phyloP scores from a whole-genome alignment of 768 basidiomycete species.

The Lactarius akahatsu region DNA sequence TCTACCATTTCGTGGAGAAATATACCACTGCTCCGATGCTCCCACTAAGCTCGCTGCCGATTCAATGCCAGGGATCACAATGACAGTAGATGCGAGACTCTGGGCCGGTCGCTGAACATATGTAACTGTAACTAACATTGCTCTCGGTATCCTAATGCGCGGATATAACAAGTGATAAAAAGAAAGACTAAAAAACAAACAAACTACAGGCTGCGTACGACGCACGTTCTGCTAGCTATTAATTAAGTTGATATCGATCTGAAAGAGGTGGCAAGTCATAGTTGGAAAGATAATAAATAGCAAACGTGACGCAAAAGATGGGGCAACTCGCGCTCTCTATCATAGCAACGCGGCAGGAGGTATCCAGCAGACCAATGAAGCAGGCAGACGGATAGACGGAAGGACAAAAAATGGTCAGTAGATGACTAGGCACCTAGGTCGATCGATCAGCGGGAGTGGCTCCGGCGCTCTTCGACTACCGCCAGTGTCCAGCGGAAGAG shows the following conservation, averaged over 20 bases:
- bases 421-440: background rate
- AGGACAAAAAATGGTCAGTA: slow-evolving; percentile 8
- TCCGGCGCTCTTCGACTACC: slow-evolving; percentile 62
- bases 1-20: too few relatives aligned
- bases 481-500: slow-evolving; percentile 65
- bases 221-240: background rate
- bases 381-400: background rate
- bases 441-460: slow-evolving; percentile 25
- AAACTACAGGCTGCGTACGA: slow-evolving; percentile 3
- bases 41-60: too few relatives aligned
- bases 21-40: too few relatives aligned
- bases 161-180: slow-evolving; percentile 5
- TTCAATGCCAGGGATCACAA: too few relatives aligned
- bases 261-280: background rate
- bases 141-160: slow-evolving; percentile 9
- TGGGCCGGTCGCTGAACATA: too few relatives aligned
- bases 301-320: background rate
- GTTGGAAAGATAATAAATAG: background rate
- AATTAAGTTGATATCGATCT: background rate
- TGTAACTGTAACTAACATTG: slow-evolving; percentile 12
- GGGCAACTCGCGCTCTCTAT: background rate
- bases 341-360: background rate
- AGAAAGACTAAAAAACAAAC: background rate
- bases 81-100: too few relatives aligned
- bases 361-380: slow-evolving; percentile 2